Evolutionary conservation across 345 rosid species (phyloP).

Genomic region (Eucalyptus coolabah): DNA sequence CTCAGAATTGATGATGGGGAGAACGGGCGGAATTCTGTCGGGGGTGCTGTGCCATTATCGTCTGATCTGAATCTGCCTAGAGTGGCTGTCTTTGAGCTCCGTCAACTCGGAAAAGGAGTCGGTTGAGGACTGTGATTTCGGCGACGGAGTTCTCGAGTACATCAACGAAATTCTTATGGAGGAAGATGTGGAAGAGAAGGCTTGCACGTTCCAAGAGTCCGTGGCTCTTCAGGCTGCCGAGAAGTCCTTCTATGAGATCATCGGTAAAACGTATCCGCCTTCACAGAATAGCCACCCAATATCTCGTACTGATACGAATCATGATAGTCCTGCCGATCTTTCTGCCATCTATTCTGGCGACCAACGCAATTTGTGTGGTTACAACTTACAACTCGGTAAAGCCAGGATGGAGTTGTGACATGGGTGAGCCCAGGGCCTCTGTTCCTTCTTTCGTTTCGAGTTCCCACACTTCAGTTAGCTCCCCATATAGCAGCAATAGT

Average conservation of each 20-base stretch:
- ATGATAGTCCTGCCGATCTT: neutral
- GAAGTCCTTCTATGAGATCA: conserved; percentile 49
- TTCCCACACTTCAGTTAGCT: conserved; percentile 16
- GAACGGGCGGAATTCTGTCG: neutral
- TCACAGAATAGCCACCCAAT: neutral
- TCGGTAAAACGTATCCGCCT: conserved; percentile 46
- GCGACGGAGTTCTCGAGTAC: conserved; percentile 43
- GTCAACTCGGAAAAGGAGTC: conserved; percentile 6
- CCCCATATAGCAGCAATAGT: conserved; percentile 2
- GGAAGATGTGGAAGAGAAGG: conserved; percentile 53
- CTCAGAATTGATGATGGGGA: neutral
- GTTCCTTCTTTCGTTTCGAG: conserved; percentile 4
- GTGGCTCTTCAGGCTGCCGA: conserved; percentile 59
- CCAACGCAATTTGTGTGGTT: neutral
- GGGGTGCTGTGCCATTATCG: neutral
- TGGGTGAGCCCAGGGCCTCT: conserved; percentile 3
- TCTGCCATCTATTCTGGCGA: neutral
- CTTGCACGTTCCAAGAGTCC: conserved; percentile 52
- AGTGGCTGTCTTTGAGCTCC: neutral
- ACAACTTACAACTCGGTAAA: neutral
- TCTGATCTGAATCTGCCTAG: neutral
- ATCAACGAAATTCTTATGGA: conserved; percentile 58
- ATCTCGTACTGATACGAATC: neutral
- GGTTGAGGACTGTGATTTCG: conserved; percentile 40
- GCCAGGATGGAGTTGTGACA: conserved; percentile 4